Base-by-base conservation (phyloP, 2,329 filamentous ascomycete genomes). In the Claviceps capensis region DNA sequence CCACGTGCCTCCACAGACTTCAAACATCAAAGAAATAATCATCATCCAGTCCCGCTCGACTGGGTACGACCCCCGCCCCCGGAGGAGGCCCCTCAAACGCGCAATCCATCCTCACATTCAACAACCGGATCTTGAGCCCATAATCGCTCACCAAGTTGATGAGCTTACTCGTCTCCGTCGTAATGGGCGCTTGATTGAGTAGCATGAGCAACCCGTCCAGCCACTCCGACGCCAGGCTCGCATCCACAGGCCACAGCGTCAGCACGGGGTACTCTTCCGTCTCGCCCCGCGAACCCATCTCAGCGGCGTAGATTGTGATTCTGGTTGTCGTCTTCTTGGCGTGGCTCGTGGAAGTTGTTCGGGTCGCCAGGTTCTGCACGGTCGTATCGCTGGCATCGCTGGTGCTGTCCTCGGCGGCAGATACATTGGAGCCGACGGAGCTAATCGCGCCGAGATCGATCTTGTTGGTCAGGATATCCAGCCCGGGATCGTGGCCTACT, bases 181-280 rank as follows among this genome's bases (percentile, higher is more conserved):
- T 98, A 64, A 98, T 96, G 19, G 93, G 93, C 54, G 90, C 82
- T 68, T 98, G 93, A 63, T 94, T 89, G 23, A 98, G 76, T 51
- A 98, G 75, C 89, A 98, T 95, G 52, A 97, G 76, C 57, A 98
- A 71, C 1, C 93, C 93, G 65, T 98, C 93, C 5, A 98, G 76
- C 93, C 93, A 98, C 69, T 98, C 93, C 0, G 89, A 94, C 9
- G 93, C 93, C 47, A 93, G 72, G 57, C 82, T 87, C 63, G 93
- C 85, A 53, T 82, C 86, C 54, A 82, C 73, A 5, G 91, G 90
- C 65, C 88, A 83, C 50, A 98, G 75, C n/a, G 84, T 87, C 51
- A 98, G 74, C 22, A 97, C 77, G 1, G 86, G 76, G 49, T 81
- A 73, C 66, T 97, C 93, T 58, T 69, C 67, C n/a, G 61, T 62